Percentiles rank a stretch among this genome's conserved stretches.
Conservation (phyloP, 306 rosid genomes). For the Adenanthera pavonina region DNA sequence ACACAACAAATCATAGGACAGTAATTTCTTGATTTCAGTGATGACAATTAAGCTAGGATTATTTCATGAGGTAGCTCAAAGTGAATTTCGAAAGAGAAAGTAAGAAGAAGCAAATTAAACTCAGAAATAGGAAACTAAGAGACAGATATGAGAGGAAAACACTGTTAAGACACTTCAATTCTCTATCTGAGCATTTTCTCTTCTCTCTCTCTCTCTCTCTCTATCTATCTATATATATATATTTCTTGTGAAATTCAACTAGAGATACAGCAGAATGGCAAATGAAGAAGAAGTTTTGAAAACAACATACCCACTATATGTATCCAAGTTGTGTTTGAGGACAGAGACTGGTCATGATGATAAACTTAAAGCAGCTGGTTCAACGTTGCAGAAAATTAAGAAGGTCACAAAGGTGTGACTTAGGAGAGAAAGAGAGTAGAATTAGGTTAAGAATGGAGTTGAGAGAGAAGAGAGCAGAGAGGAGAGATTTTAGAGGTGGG, state of each 20-base stretch:
- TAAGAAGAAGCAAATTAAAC: constrained; percentile 12
- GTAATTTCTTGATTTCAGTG: constrained; percentile 11
- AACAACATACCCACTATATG: constrained; percentile 27
- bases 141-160: constrained; percentile 16
- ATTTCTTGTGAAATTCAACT: neutral
- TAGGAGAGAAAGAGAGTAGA: constrained; percentile 37
- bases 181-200: neutral
- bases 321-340: neutral
- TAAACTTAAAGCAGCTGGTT: constrained; percentile 22
- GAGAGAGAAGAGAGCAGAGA: neutral
- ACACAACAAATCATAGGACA: neutral
- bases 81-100: constrained; percentile 24
- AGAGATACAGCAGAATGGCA: neutral
- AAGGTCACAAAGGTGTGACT: constrained; percentile 22
- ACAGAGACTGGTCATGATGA: neutral
- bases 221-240: too few species aligned
- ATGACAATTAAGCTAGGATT: neutral
- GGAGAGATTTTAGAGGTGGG: constrained; percentile 37
- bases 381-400: neutral
- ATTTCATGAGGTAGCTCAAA: neutral
- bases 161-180: constrained; percentile 29
- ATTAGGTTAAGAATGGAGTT: constrained; percentile 3
- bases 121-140: neutral
- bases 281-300: neutral
- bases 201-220: constrained; percentile 2